Percentiles rank a stretch among this genome's conserved stretches.
Evolutionary conservation across 257 asterid genomes (phyloP).

Genomic region (Anisodus acutangulus): DNA sequence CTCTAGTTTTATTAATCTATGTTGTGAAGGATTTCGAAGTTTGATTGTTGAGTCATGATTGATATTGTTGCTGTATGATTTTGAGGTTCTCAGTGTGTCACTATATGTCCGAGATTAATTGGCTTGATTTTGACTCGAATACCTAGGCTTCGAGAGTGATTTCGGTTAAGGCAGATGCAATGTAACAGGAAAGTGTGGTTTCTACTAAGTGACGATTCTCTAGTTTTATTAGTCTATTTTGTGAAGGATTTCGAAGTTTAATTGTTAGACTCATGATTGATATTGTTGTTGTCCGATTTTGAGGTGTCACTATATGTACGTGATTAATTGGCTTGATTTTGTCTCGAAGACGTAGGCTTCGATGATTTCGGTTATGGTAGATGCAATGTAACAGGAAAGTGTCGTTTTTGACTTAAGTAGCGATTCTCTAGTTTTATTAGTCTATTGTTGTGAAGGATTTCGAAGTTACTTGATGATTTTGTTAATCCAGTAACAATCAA

Average conservation of each 20-base stretch:
- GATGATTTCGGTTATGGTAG: neutral
- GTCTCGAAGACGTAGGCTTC: neutral
- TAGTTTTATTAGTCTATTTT: neutral
- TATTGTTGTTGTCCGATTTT: neutral
- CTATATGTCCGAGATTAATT: neutral
- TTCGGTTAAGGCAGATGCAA: neutral
- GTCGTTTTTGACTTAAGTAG: neutral
- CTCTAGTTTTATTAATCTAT: neutral
- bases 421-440: neutral
- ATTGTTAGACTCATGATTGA: neutral
- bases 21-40: neutral
- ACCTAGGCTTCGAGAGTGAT: neutral
- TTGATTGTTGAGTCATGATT: neutral
- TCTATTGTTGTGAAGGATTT: neutral
- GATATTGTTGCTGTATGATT: neutral
- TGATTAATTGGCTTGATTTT: slow-evolving; percentile 19
- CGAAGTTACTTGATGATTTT: slow-evolving; percentile 7
- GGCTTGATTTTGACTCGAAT: neutral
- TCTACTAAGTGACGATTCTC: neutral
- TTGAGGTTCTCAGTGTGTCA: too few species aligned
- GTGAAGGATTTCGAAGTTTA: neutral
- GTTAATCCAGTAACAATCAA: neutral
- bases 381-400: slow-evolving; percentile 20
- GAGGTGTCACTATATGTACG: neutral
- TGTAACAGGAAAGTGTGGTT: too few species aligned